Base-by-base conservation (phyloP, 495 filamentous ascomycete species). In the Annulohypoxylon nitens region DNA sequence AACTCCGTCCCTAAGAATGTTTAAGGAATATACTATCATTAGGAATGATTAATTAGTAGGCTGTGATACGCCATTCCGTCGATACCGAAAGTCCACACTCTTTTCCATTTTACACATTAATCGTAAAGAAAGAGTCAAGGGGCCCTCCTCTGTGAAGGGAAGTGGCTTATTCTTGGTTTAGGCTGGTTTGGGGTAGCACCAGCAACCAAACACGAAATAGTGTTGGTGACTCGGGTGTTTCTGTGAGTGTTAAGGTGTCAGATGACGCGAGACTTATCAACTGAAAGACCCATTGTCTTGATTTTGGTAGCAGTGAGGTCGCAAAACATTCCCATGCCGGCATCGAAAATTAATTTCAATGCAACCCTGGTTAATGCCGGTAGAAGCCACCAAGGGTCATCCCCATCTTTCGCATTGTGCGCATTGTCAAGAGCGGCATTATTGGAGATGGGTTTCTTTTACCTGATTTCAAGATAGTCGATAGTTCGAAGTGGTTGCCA, bases 131-230 rank as follows among this genome's bases (percentile, higher is more conserved):
- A 34, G 3, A 33, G 36, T 55, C 48, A 50, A 58, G 0, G 67
- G 67, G 43, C 50, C 65, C 57, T 60, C 51, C 60, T 59, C 43
- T 41, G n/a, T 45, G 34, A 51, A 65, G 47, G 66, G 66, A 58
- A 50, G 62, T 70, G 71, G 58, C 66, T 65, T 16, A 58, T 71
- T 67, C 71, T 61, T 70, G 61, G 62, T 62, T 75, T 61, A 64
- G 72, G 60, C 57, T 70, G 61, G 62, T 62, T 75, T 61, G 67
- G 72, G 60, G 67, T 75, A 75, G 33, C 64, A 65, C 71, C 48
- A 67, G 59, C 33, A 67, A n/a, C 61, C 54, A 66, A 70, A 68
- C 51, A 71, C 59, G 63, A 67, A 64, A 48, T 61, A 45, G 55
- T 43, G 57, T 61, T 53, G 58, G 57, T 58, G 57, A 60, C 64